A percentile compares a stretch with the other conserved stretches of the same genome.
Conservation (phyloP, 805 yeast genomes). For the Candida palmyrensis region DNA sequence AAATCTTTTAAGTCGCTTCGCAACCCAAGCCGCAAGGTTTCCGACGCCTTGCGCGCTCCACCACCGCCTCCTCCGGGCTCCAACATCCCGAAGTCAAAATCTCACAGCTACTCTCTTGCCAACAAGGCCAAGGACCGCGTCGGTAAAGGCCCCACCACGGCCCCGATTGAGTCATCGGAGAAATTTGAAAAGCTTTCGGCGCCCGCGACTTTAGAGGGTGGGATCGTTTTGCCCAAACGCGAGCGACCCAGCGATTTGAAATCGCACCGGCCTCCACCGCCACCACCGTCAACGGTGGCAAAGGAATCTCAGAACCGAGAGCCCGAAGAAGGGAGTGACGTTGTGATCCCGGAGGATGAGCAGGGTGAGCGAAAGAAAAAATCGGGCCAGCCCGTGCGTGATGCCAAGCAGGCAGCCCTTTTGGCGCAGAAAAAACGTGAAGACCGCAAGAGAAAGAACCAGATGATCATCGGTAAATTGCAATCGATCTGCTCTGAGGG, state of each 20-base stretch:
- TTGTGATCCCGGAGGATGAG: conserved; percentile 4
- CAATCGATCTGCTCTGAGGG: conserved; percentile 76
- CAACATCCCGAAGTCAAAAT: conserved; percentile 36
- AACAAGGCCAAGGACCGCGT: conserved; percentile 17
- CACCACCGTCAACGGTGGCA: conserved; percentile 27
- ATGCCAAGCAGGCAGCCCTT: conserved; percentile 50
- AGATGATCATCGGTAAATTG: conserved; percentile 65
- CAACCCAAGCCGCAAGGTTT: conserved; percentile 25
- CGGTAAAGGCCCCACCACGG: conserved; percentile 27
- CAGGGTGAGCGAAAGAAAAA: conserved; percentile 8
- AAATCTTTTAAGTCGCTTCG: conserved; percentile 31
- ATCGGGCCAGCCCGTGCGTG: conserved; percentile 39
- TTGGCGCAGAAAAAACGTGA: conserved; percentile 68
- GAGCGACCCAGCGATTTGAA: conserved; percentile 19
- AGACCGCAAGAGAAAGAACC: conserved; percentile 67
- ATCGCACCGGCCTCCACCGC: conserved; percentile 38
- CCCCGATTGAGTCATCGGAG: conserved; percentile 29
- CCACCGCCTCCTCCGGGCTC: conserved; percentile 19
- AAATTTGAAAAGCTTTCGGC: conserved; percentile 15
- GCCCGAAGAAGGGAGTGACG: conserved; percentile 10
- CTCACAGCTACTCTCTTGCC: conserved; percentile 35
- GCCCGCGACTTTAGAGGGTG: conserved; percentile 6
- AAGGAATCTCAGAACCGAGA: conserved; percentile 5
- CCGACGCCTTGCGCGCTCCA: conserved; percentile 23
- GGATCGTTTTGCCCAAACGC: conserved; percentile 15